Evolutionary conservation across 805 yeast species (phyloP), one percentile per base, ranked within the genome.

Genomic region (Metschnikowia noctiluminum): DNA sequence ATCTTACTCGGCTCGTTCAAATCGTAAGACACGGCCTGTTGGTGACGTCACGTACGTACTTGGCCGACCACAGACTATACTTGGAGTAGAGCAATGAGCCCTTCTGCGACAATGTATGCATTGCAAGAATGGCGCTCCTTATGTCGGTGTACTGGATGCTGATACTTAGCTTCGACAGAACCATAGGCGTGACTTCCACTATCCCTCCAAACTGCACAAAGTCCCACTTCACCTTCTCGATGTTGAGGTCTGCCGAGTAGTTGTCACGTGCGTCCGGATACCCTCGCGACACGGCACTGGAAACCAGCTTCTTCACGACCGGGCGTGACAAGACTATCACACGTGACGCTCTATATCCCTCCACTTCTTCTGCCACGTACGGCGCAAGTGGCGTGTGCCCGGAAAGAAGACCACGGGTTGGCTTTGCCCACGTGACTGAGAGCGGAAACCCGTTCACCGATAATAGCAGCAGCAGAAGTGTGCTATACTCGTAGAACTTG

Each of bases 1-100:
- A 6, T 6, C 10, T 21, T 13, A 9, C 28, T 9, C 5, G 4
- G 8, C 40, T 30, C 28, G n/a, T 2, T 15, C 28, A 44, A 6
- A 31, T 16, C 12, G 34, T 28, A 35, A 48, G 43, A 64, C 84
- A 76, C 6, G 82, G 81, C 49, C 64, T 71, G 54, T 85, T 90
- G 7, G 87, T 73, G 1, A 79, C 78, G 62, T 87, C 95, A 39
- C 74, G 76, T 0, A 85, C 87, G 55, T 79, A 87, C 81, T 82
- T 77, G 1, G 84, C 65, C 7, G 72, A 64, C 94, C 94, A 87
- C 5, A 70, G 78, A 10, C 62, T 62, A 57, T 83, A 87, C 55
- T 76, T 80, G 38, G 46, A 36, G 34, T 50, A 28, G 8, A 57
- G 43, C 16, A 49, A 44, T 35, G 58, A 51, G n/a, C 40, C 34